Base-by-base conservation (phyloP, 352 stramenopile genomes). In the Globisporangium uncinulatum region DNA sequence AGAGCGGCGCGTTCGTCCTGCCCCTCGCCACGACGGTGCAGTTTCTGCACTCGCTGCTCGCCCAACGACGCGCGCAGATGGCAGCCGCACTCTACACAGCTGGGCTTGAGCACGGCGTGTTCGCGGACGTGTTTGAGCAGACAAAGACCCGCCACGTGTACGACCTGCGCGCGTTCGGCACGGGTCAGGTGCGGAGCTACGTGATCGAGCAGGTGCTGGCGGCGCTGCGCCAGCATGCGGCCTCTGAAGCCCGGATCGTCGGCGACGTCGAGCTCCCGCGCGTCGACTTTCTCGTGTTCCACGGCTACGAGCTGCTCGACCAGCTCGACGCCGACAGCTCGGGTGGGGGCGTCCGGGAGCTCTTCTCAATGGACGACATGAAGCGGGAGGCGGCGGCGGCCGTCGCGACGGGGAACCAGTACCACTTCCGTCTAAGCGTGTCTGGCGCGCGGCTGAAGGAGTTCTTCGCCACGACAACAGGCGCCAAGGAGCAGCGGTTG, bases 291-390 rank as follows among this genome's bases (percentile, higher is more conserved):
- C 63, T 91, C 37, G 77, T 86, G 53, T 69, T 83, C 11, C 80
- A 94, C 48, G 83, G 80, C 15, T 88, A 81, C 51, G 76, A 90
- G 4, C 63, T 94, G 36, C 69, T 94, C 37, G 85, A 94, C 62
- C 75, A 86, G 20, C 67, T 94, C 52, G 85, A 94, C 61, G 69
- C 66, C 3, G 80, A 92, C 59, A 78, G 90, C 44, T 47, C 76
- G 19, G 79, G 72, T 19, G 42, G 42, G 36, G 42, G 42, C 39
- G 56, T 87, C 15, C 82, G 85, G 21, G 71, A 70, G 45, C 69
- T 92, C 24, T 94, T 94, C 52, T 82, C 79, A 0, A 92, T 94
- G 81, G 85, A 94, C 60, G 82, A 92, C 56, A 89, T 94, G 80
- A 72, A 69, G 51, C 73, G 78, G 57, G 64, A 89, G 63, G 67